A percentile compares a stretch with the other conserved stretches of the same genome.
Evolutionary conservation across 2,329 filamentous ascomycete genomes (phyloP).

Genomic region (Trichophyton schoenleinii): DNA sequence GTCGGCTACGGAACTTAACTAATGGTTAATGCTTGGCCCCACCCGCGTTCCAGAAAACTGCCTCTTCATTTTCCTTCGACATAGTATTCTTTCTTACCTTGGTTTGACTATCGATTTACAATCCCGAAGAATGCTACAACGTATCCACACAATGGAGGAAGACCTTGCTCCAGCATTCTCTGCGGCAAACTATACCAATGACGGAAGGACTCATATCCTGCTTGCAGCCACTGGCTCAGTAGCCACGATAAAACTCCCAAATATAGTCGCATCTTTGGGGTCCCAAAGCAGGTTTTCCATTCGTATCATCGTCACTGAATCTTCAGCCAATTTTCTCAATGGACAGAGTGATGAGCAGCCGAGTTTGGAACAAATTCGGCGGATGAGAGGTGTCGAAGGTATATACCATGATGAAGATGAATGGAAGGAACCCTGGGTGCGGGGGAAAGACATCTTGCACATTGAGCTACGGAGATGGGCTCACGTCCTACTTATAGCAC

Average conservation of each 20-base stretch:
- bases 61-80: too few relatives aligned
- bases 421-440: conserved; percentile 65
- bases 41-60: too few relatives aligned
- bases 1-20: too few relatives aligned
- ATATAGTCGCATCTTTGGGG: conserved; percentile 42
- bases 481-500: conserved; percentile 65
- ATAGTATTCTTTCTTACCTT: too few relatives aligned
- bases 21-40: too few relatives aligned
- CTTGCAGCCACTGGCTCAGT: conserved; percentile 60
- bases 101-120: not conserved
- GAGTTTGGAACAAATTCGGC: conserved; percentile 44
- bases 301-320: conserved; percentile 66
- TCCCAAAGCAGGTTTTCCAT: conserved; percentile 52
- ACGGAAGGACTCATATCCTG: conserved; percentile 25
- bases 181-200: conserved; percentile 8
- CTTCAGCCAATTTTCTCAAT: conserved; percentile 61
- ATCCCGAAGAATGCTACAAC: not conserved
- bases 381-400: conserved; percentile 60
- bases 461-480: conserved; percentile 81
- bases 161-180: conserved; percentile 3
- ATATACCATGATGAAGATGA: conserved; percentile 78
- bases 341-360: conserved; percentile 72
- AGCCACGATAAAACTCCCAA: conserved; percentile 74
- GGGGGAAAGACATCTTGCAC: conserved; percentile 71
- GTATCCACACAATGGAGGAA: not conserved